phyloP scores from a whole-genome alignment of 108 stramenopile genomes.

The Skeletonema costatum region DNA sequence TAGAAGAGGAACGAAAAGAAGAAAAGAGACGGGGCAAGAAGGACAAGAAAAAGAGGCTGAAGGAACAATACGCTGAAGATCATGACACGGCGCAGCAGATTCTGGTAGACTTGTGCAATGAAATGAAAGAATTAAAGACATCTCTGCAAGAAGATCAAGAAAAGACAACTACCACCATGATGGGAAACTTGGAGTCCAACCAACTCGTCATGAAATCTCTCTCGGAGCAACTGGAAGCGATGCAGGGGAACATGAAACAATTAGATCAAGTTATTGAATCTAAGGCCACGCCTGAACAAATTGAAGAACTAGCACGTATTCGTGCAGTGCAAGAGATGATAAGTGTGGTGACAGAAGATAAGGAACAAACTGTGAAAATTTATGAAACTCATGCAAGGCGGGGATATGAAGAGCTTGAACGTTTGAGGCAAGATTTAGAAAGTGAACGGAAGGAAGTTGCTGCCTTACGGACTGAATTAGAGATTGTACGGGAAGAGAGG shows the following conservation, averaged over 20 bases:
- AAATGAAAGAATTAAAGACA: conserved; percentile 46
- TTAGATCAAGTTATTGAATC: conserved; percentile 38
- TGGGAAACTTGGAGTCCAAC: conserved; percentile 37
- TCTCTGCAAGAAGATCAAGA: conserved; percentile 20
- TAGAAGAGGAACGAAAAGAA: not conserved
- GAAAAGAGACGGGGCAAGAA: conserved; percentile 32
- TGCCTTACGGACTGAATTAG: conserved; percentile 30
- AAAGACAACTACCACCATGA: conserved; percentile 13
- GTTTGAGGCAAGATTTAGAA: conserved; percentile 37
- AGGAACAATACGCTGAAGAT: conserved; percentile 10
- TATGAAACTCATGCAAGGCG: conserved; percentile 45
- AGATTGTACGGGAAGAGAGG: conserved; percentile 8
- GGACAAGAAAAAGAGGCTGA: conserved; percentile 18
- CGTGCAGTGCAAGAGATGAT: conserved; percentile 45
- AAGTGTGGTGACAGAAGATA: conserved; percentile 28
- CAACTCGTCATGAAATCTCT: conserved; percentile 22
- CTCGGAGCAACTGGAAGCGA: conserved; percentile 27
- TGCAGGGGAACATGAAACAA: conserved; percentile 35
- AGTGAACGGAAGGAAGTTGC: conserved; percentile 35
- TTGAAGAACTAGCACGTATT: conserved; percentile 38
- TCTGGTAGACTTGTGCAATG: conserved; percentile 44
- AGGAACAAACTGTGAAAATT: conserved; percentile 37
- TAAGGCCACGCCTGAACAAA: conserved; percentile 46
- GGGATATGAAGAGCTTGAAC: conserved; percentile 47
- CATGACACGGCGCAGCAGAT: conserved; percentile 47